Conservation (phyloP, 106 monocot species). For the Dendrobium officinale region DNA sequence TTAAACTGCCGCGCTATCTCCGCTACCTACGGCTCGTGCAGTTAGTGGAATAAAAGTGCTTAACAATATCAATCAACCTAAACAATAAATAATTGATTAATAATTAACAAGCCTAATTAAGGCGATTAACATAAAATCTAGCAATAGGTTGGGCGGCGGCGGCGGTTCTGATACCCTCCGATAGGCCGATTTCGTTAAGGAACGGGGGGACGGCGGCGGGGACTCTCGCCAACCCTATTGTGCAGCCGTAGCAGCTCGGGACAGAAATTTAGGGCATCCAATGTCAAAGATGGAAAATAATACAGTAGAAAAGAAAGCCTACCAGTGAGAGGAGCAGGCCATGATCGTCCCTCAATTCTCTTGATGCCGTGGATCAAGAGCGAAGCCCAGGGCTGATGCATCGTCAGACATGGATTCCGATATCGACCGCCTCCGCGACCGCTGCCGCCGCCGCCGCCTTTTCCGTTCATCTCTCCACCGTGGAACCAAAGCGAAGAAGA, state of each 20-base stretch:
- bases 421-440: slow-evolving; percentile 18
- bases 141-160: not conserved
- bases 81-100: not conserved
- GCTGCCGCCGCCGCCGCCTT: not conserved
- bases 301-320: not conserved
- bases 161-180: no score
- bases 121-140: not conserved
- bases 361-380: slow-evolving; percentile 86
- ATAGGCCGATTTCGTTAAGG: no score
- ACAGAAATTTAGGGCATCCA: not conserved
- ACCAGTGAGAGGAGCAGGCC: slow-evolving; percentile 87
- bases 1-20: no score
- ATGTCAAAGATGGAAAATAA: not conserved
- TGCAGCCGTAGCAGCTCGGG: not conserved
- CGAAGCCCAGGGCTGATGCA: slow-evolving; percentile 98
- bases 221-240: not conserved
- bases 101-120: no score
- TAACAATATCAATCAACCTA: not conserved
- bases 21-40: no score
- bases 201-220: no score
- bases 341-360: slow-evolving; percentile 85
- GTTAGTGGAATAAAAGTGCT: no score
- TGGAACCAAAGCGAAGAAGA: not conserved
- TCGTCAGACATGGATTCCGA: slow-evolving; percentile 80
- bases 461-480: slow-evolving; percentile 8